A percentile compares a stretch with the other conserved stretches of the same genome.
Evolutionary conservation across 352 stramenopile genomes (phyloP).

Genomic region (Phytophthora lateralis): DNA sequence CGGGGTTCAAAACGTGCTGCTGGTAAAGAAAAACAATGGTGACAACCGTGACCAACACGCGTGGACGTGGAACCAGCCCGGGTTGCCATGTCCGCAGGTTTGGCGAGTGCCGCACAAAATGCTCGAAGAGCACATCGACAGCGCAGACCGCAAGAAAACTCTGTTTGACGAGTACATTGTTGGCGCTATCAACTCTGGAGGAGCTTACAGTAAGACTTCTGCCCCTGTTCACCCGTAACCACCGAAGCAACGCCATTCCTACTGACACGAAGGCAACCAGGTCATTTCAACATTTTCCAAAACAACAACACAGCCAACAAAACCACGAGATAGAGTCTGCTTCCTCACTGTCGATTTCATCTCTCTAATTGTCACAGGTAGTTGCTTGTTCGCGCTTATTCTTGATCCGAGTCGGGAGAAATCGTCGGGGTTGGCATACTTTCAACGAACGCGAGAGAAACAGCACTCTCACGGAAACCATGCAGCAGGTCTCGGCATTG

Average conservation of each 20-base stretch:
- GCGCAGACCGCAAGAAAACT: conserved; percentile 18
- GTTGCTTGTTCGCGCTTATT: conserved; percentile 23
- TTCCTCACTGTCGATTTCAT: conserved; percentile 20
- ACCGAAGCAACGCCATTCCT: not conserved
- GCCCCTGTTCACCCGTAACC: conserved; percentile 16
- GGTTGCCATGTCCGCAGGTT: conserved; percentile 16
- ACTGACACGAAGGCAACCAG: not conserved
- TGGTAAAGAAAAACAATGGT: conserved; percentile 53
- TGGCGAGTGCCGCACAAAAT: conserved; percentile 54
- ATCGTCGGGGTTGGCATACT: conserved; percentile 21
- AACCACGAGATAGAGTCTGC: conserved; percentile 23
- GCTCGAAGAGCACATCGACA: conserved; percentile 36
- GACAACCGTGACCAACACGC: conserved; percentile 57
- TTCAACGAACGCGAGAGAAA: conserved; percentile 66
- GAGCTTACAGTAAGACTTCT: conserved; percentile 41
- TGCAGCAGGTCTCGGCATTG: conserved; percentile 74
- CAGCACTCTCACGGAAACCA: conserved; percentile 69
- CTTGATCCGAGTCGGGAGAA: conserved; percentile 29
- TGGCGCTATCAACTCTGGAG: conserved; percentile 55
- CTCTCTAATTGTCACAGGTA: conserved; percentile 39
- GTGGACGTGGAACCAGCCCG: conserved; percentile 49
- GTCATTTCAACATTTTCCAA: not conserved
- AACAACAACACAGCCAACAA: conserved; percentile 2
- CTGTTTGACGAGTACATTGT: conserved; percentile 54
- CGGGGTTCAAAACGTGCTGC: conserved; percentile 49